Base-by-base conservation (phyloP, 805 yeast species). In the Wickerhamomyces tratensis region DNA sequence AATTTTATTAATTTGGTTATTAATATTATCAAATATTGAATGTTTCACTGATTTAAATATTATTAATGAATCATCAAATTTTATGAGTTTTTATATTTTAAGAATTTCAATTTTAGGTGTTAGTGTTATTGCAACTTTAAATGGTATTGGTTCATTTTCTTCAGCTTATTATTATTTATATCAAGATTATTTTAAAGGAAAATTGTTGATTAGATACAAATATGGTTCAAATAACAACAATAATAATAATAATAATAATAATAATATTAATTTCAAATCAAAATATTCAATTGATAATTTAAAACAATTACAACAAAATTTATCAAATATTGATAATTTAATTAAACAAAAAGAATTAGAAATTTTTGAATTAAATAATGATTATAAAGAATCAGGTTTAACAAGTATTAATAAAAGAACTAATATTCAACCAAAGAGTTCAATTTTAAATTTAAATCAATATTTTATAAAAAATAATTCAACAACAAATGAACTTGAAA, bases 91-190 rank as follows among this genome's bases (percentile, higher is more conserved):
- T 12, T 45, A 43, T 15, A 37, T 50, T 1, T 53, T 51, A 31
- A 47, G 53, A 33, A 38, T 55, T 3, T 48, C 56, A 8, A 46
- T 55, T 29, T 47, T 57, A 41, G 61, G 61, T 3, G 48, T 57
- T 2, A 53, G 58, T 7, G 39, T 57, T 20, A 55, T 55, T 38
- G 51, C 57, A 2, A 39, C 45, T 3, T 36, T 57, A 31, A 55
- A 55, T 39, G 61, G 61, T 1, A 40, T 57, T 31, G 61, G 59
- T 31, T 55, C 61, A 9, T 45, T 46, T 29, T 57, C 61, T 9
- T 53, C 57, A 0, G 51, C 52, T 27, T 57, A 57, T 41, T 57
- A 55, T 40, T 47, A 44, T 33, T 35, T 53, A 6, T 53, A 43
- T 35, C 44, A 45, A 42, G 46, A 35, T 39, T 14, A 14, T 13